Evolutionary conservation across 306 rosid species (phyloP), one percentile per base, ranked within the genome.

Genomic region (Cyclanthera cordifolia): DNA sequence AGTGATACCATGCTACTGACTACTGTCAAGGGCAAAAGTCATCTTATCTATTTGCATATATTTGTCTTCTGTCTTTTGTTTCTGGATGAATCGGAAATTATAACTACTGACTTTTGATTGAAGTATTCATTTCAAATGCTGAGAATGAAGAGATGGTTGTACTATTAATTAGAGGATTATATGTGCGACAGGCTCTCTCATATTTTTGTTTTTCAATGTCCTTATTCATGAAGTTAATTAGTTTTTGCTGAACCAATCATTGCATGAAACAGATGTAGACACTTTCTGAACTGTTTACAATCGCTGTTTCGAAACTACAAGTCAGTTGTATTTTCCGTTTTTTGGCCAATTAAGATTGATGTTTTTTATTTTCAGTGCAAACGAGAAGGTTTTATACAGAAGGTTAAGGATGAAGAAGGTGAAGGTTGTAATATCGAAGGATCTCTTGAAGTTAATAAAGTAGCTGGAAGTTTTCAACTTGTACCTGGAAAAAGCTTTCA

Each of bases 351-450:
- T 23, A 66, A 66, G 54, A 66, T 47, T 23, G 24, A 1, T 43
- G 24, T 30, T 27, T 64, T 72, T 80, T 70, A 58, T 73, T 79
- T 83, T 51, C 80, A 91, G 97, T 91, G 97, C 80, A 72, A 85
- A 79, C 88, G 97, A 72, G 97, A 91, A 85, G 96, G 89, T 76
- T 91, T 77, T 74, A 79, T 91, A 58, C 95, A 87, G 74, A 79
- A 54, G 73, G 82, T 91, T 37, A 91, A 85, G 74, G 90, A 86
- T 79, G 91, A 91, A 81, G 97, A 86, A 55, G 97, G 97, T 67
- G 97, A 91, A 78, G 97, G 97, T 67, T 91, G 97, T 78, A 88
- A 86, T 70, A 79, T 91, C 64, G 85, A 85, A 80, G 97, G 97
- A 70, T 75, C 88, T 63, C 85, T 91, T 78, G 96, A 86, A 85